Conservation (phyloP, 108 stramenopile genomes). For the Heterococcus sp. region DNA sequence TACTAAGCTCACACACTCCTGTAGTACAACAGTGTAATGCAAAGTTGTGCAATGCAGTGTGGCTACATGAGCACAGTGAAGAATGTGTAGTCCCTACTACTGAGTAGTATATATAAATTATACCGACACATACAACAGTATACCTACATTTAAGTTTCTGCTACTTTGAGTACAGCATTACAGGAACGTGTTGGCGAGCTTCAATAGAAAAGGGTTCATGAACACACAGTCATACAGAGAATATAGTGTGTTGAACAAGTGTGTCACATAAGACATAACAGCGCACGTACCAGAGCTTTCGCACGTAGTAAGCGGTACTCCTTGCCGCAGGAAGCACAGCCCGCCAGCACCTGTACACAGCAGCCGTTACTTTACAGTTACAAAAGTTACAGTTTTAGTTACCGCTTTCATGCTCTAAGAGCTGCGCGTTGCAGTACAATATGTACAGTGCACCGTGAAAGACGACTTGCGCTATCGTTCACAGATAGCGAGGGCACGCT, state of each 20-base stretch:
- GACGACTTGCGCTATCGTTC: not conserved
- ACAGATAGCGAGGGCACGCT: not conserved
- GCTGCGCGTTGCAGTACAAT: not conserved
- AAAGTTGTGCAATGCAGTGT: too few species aligned
- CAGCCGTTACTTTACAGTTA: not conserved
- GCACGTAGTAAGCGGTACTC: constrained; percentile 15
- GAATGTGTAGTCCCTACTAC: too few species aligned
- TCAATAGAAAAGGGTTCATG: too few species aligned
- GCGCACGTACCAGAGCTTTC: constrained; percentile 9
- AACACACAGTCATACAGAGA: too few species aligned
- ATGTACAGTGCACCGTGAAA: not conserved
- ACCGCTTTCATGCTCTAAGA: not conserved
- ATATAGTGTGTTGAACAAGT: too few species aligned
- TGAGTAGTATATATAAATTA: too few species aligned
- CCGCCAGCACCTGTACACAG: not conserved
- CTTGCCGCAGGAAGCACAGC: not conserved
- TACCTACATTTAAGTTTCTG: not conserved
- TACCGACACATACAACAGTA: not conserved
- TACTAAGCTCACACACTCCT: constrained; percentile 30
- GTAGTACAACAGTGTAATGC: not conserved
- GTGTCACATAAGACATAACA: not conserved
- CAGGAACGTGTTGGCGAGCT: too few species aligned
- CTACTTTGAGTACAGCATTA: not conserved
- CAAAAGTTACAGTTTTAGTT: not conserved
- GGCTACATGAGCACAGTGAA: too few species aligned